Percentiles rank a stretch among this genome's conserved stretches.
Conservation (phyloP, 2,329 filamentous ascomycete species). For the Diplocarpon mali region DNA sequence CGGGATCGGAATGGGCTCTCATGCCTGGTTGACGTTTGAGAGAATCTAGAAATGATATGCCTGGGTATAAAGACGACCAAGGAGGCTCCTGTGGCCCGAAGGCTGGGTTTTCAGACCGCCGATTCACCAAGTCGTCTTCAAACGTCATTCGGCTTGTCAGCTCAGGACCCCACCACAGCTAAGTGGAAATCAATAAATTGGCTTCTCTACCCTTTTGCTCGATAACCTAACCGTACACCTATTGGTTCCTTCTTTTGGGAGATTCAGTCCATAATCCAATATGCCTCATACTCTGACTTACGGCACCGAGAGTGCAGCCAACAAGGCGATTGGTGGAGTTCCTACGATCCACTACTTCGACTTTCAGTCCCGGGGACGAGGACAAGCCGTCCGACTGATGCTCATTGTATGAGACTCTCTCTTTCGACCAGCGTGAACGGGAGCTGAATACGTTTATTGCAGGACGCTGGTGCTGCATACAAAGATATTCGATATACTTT, state of each 20-base stretch:
- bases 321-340: conserved; percentile 27
- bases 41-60: background rate
- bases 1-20: too few species aligned
- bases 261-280: background rate
- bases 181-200: too few species aligned
- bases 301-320: conserved; percentile 20
- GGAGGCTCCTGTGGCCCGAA: background rate
- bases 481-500: conserved; percentile 25
- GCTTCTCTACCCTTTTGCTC: too few species aligned
- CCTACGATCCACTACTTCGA: conserved; percentile 27
- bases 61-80: background rate
- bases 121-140: background rate
- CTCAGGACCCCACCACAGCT: background rate
- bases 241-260: too few species aligned
- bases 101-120: too few species aligned
- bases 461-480: conserved; percentile 26
- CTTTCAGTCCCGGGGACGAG: conserved; percentile 25
- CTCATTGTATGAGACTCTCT: conserved; percentile 12
- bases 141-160: background rate
- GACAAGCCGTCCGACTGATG: conserved; percentile 25
- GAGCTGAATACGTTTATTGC: too few species aligned
- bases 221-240: too few species aligned
- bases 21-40: too few species aligned
- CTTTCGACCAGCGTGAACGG: too few species aligned
- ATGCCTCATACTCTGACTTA: conserved; percentile 10